A percentile compares a stretch with the other conserved stretches of the same genome.
Evolutionary conservation across 2,329 filamentous ascomycete genomes (phyloP).

Genomic region (Aspergillus flavus): DNA sequence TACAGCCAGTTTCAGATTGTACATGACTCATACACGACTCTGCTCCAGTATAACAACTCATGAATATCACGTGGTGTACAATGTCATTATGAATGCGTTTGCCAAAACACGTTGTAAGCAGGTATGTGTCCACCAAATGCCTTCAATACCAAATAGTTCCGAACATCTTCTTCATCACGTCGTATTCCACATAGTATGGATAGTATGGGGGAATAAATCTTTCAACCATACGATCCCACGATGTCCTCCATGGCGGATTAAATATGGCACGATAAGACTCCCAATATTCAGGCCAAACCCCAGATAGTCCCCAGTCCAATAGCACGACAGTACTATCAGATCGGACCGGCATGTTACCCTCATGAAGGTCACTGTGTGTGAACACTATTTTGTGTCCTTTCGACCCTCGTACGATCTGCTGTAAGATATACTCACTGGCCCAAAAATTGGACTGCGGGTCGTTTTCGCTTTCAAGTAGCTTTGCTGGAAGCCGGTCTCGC

Average conservation of each 20-base stretch:
- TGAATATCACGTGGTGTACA: neutral
- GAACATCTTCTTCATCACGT: neutral
- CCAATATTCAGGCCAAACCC: neutral
- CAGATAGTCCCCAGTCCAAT: neutral
- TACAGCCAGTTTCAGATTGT: neutral
- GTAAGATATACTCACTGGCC: neutral
- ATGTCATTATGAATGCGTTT: neutral
- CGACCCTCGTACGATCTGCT: neutral
- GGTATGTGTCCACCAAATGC: no score
- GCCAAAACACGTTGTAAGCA: neutral
- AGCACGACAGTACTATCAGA: neutral
- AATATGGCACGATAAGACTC: neutral
- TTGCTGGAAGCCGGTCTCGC: neutral
- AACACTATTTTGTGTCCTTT: neutral
- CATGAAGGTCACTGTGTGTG: neutral
- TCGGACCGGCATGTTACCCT: neutral
- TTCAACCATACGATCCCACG: neutral
- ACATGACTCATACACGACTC: neutral
- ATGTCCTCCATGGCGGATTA: neutral
- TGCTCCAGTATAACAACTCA: neutral
- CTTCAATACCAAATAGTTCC: neutral
- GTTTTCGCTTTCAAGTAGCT: neutral
- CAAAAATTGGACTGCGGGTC: neutral
- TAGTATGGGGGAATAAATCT: neutral
- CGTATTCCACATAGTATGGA: neutral